Conservation (phyloP, 257 asterid species). For the Solanum tacnaense region DNA sequence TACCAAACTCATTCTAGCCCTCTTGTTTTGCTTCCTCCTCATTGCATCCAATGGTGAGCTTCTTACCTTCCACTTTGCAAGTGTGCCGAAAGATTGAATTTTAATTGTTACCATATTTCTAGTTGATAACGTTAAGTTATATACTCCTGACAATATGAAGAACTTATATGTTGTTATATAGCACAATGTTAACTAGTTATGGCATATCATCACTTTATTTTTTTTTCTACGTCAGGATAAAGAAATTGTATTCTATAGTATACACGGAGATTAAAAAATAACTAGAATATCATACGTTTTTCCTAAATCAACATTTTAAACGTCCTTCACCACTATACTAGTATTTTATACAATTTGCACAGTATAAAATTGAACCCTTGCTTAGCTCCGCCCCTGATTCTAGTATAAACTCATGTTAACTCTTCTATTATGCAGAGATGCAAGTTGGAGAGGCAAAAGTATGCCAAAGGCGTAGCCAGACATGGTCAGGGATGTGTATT, state of each 20-base stretch:
- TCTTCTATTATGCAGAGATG: not conserved
- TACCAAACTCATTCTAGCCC: not conserved
- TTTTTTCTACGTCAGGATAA: no score
- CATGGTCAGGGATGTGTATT: not conserved
- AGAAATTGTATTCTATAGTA: no score
- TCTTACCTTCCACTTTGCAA: not conserved
- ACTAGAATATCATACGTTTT: not conserved
- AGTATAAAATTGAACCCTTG: not conserved
- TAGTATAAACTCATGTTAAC: not conserved
- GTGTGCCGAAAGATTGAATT: not conserved
- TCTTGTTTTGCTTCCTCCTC: conserved; percentile 6
- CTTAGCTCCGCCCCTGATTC: no score
- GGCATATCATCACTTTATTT: no score
- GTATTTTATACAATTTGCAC: no score
- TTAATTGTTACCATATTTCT: no score
- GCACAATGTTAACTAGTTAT: no score
- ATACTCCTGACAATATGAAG: no score
- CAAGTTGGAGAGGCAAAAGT: not conserved
- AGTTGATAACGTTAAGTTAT: no score
- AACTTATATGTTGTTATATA: no score
- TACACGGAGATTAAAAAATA: not conserved
- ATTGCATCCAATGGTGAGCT: not conserved
- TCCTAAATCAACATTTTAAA: not conserved
- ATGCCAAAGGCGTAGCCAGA: not conserved
- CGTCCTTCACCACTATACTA: not conserved